Evolutionary conservation across 805 yeast genomes (phyloP).

Genomic region (Yarrowia porcina): DNA sequence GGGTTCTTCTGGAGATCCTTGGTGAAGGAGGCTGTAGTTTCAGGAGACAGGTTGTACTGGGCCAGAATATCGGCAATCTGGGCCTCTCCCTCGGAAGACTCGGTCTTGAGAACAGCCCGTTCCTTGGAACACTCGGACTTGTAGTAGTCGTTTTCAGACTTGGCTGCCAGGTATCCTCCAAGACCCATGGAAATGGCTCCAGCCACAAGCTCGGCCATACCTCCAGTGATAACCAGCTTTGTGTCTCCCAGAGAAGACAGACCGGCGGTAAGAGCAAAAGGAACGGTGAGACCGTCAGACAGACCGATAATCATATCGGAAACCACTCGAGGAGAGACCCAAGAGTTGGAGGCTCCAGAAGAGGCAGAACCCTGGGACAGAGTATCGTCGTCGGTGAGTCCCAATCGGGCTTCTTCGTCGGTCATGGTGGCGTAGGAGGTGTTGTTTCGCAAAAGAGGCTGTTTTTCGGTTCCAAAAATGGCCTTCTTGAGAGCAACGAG

Average conservation of each 20-base stretch:
- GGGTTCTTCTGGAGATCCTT: slow-evolving; percentile 78
- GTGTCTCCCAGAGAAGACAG: slow-evolving; percentile 86
- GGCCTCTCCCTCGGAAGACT: slow-evolving; percentile 51
- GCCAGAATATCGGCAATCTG: slow-evolving; percentile 77
- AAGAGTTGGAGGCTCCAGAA: slow-evolving; percentile 26
- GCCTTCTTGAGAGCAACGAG: slow-evolving; percentile 37
- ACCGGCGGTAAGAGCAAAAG: slow-evolving; percentile 98
- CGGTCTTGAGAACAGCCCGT: slow-evolving; percentile 30
- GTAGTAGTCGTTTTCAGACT: slow-evolving; percentile 56
- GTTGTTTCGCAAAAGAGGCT: slow-evolving; percentile 37
- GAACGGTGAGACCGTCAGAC: slow-evolving; percentile 94
- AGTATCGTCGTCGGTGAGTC: slow-evolving; percentile 27
- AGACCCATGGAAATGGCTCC: slow-evolving; percentile 98
- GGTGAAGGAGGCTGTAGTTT: slow-evolving; percentile 68
- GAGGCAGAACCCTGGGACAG: slow-evolving; percentile 28
- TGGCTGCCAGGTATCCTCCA: slow-evolving; percentile 95
- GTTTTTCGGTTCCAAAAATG: slow-evolving; percentile 33
- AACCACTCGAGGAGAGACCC: slow-evolving; percentile 75
- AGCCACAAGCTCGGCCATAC: slow-evolving; percentile 92
- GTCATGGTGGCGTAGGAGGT: slow-evolving; percentile 31
- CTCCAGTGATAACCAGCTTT: slow-evolving; percentile 92
- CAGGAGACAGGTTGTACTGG: slow-evolving; percentile 65
- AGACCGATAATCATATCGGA: slow-evolving; percentile 90
- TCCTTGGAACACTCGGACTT: slow-evolving; percentile 36
- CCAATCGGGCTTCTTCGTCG: slow-evolving; percentile 28